phyloP scores from a whole-genome alignment of 768 basidiomycete genomes.

The Mycena vulgaris region DNA sequence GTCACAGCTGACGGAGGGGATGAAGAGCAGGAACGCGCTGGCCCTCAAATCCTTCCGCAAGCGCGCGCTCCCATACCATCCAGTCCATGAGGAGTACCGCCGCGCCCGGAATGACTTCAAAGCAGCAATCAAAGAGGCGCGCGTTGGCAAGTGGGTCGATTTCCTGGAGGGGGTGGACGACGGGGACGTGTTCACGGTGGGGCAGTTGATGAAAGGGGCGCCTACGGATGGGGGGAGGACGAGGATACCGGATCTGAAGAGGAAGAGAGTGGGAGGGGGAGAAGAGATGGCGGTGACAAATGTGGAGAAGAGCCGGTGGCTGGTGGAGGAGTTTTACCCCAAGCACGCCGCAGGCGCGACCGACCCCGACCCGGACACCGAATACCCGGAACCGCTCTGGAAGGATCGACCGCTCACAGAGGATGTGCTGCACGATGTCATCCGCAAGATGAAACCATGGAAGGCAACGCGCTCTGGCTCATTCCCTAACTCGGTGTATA shows the following conservation, averaged over 20 bases:
- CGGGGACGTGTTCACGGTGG: neutral
- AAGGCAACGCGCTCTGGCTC: conserved; percentile 46
- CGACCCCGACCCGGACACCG: neutral
- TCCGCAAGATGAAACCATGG: conserved; percentile 37
- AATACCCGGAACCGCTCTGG: neutral
- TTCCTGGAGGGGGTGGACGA: neutral
- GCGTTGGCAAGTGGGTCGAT: neutral
- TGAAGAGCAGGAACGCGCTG: neutral
- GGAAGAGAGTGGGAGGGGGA: neutral
- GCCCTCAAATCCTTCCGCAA: neutral
- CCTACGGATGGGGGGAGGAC: neutral
- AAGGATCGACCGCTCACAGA: neutral
- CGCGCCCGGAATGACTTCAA: neutral
- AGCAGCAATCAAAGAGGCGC: neutral
- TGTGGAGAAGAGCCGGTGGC: neutral
- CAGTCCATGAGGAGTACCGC: neutral
- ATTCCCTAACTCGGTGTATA: conserved; percentile 44
- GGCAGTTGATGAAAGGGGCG: neutral
- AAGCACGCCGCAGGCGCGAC: neutral
- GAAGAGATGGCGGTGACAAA: neutral
- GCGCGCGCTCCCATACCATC: neutral
- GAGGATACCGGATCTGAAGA: neutral
- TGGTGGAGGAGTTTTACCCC: conserved; percentile 1
- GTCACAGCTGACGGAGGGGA: neutral
- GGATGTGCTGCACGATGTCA: conserved; percentile 6